Evolutionary conservation across 1,139 yeast genomes (phyloP), one percentile per base, ranked within the genome.

Genomic region (Diutina siamensis): DNA sequence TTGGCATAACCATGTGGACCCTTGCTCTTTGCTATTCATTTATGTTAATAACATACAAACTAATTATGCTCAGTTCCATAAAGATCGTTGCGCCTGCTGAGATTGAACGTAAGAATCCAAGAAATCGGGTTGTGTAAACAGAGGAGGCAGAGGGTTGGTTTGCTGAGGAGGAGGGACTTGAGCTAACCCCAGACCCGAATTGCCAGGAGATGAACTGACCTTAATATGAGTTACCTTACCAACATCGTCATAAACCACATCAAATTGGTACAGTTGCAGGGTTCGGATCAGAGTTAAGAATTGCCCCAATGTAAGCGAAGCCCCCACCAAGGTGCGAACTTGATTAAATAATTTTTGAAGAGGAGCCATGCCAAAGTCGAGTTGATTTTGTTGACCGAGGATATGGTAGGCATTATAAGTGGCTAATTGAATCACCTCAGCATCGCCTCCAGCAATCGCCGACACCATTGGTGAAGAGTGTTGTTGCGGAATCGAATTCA

Each of bases 181-280:
- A 7, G 32, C 8, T 10, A 38, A 17, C 17, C 42, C 42, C 28
- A 20, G 21, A 7, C 28, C 28, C 10, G 32, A 25, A 2, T 21
- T 10, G 9, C 21, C 27, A 3, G 12, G 8, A 3, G 22, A 21
- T n/a, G 10, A 21, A 15, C 15, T n/a, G 17, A 31, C 22, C 50
- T 70, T 68, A 44, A 71, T 61, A 50, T 68, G 74, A 13, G 71
- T 67, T 2, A 73, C 74, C 12, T 64, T 65, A 2, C 77, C 76
- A 47, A 62, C 61, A 44, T 72, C 76, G 52, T 74, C 79, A 53
- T 69, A 71, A 33, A 68, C 56, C 44, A 72, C 58, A 35, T 72
- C 76, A 54, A 74, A 75, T 18, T 19, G 27, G 21, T 42, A 32
- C 21, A 20, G 33, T 13, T 52, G 48, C 2, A 55, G 46, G 4